Evolutionary conservation across 1,284 basidiomycete genomes (phyloP).

Genomic region (Stygiomarasmius scandens): DNA sequence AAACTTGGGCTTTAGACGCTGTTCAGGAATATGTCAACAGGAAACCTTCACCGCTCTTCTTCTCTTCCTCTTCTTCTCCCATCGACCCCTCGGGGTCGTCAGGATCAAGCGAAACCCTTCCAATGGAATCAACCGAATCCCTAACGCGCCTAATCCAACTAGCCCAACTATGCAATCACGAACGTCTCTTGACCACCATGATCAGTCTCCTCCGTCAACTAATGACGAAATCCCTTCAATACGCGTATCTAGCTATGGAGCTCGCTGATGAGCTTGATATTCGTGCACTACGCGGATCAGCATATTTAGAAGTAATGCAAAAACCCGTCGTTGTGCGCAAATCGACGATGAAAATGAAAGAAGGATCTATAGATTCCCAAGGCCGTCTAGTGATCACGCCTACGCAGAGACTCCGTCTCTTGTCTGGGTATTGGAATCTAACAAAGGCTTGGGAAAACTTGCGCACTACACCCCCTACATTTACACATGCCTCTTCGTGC

Average conservation of each 20-base stretch:
- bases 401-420: conserved; percentile 60
- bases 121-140: conserved; percentile 43
- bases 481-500: conserved; percentile 63
- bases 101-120: conserved; percentile 20
- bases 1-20: conserved; percentile 68
- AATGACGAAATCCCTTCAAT: conserved; percentile 58
- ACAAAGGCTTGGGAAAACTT: conserved; percentile 64
- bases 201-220: conserved; percentile 56
- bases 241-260: conserved; percentile 68
- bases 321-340: conserved; percentile 42
- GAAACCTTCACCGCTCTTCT: conserved; percentile 57
- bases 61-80: conserved; percentile 32
- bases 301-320: conserved; percentile 72
- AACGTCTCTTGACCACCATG: conserved; percentile 58
- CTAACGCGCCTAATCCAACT: conserved; percentile 62
- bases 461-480: conserved; percentile 52
- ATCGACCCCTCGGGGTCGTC: conserved; percentile 19
- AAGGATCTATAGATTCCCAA: conserved; percentile 29
- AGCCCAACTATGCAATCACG: conserved; percentile 65
- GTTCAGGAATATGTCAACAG: conserved; percentile 64
- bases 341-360: conserved; percentile 4
- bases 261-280: conserved; percentile 68
- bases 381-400: conserved; percentile 51
- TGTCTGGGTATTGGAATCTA: conserved; percentile 67
- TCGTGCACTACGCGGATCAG: conserved; percentile 55